Evolutionary conservation across 805 yeast genomes (phyloP), one percentile per base, ranked within the genome.

Genomic region (Metschnikowia cerradonensis): DNA sequence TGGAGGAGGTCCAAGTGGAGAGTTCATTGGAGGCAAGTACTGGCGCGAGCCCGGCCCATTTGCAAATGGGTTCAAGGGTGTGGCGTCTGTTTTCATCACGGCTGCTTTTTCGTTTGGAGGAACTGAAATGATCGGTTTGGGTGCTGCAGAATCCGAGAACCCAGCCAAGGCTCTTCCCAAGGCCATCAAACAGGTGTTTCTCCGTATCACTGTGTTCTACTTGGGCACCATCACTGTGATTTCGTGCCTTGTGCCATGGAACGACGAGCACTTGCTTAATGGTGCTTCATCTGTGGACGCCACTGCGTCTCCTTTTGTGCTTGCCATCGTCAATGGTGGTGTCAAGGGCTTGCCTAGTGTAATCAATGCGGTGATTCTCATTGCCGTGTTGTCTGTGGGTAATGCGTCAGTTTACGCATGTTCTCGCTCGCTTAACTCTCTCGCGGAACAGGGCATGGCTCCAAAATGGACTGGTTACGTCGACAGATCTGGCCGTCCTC

Each of bases 241-340:
- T 31, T 76, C 76, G 11, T 64, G 63, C 39, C 61, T 73, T 50
- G 77, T 73, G 30, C 89, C 90, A 45, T 79, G 77, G 66, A 67
- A 71, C 62, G 62, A 66, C 22, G 40, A 52, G 13, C 48, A 45
- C 48, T 51, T 52, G 45, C 41, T 52, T 34, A 68, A 75, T 61
- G 83, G 83, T 41, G 60, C 77, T 1, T 63, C 75, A 10, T 73
- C 78, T 36, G 71, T 68, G 22, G 81, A 81, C 56, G 78, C 81
- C 39, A 67, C 83, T 30, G 84, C 88, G 30, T 86, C 91, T 15
- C 92, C 92, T 23, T 86, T 85, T 63, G 91, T 86, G 57, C 77
- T 86, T 66, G 90, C 91, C 38, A 80, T 85, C 50, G 71, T 76
- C 31, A 70, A 76, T 48, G 86, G 81, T 30, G 84, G 86, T 58